Conservation (phyloP, 805 yeast species). For the Cyberlindnera galapagoensis region DNA sequence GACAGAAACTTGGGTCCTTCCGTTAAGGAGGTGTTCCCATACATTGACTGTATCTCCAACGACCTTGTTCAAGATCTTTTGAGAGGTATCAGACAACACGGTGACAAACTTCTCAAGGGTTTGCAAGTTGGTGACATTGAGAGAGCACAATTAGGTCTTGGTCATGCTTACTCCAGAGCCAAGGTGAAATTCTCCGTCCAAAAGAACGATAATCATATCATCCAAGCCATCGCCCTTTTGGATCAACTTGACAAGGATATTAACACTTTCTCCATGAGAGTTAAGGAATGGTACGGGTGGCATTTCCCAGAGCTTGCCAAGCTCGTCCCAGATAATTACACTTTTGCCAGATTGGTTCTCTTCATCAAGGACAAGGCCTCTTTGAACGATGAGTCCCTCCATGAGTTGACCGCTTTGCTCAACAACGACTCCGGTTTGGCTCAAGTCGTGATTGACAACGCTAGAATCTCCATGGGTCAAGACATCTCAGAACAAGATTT, state of each 20-base stretch:
- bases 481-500: conserved; percentile 93
- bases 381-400: conserved; percentile 72
- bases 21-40: conserved; percentile 84
- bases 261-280: conserved; percentile 97
- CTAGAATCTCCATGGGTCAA: conserved; percentile 98
- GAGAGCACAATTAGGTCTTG: conserved; percentile 97
- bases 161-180: conserved; percentile 98
- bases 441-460: conserved; percentile 87
- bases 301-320: conserved; percentile 97
- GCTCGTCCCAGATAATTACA: conserved; percentile 96
- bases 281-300: conserved; percentile 99
- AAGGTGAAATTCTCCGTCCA: conserved; percentile 98
- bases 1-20: conserved; percentile 96
- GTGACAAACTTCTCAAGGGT: conserved; percentile 82
- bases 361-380: conserved; percentile 83
- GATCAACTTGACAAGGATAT: conserved; percentile 96
- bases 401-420: conserved; percentile 79
- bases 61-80: conserved; percentile 92
- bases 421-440: conserved; percentile 88
- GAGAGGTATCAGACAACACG: conserved; percentile 91
- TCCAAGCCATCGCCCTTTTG: conserved; percentile 94
- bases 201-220: conserved; percentile 98
- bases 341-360: conserved; percentile 84
- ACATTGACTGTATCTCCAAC: conserved; percentile 82
- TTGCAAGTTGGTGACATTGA: conserved; percentile 93